A percentile compares a stretch with the other conserved stretches of the same genome.
Conservation (phyloP, 1,139 yeast genomes). For the Suhomyces atakaporum region DNA sequence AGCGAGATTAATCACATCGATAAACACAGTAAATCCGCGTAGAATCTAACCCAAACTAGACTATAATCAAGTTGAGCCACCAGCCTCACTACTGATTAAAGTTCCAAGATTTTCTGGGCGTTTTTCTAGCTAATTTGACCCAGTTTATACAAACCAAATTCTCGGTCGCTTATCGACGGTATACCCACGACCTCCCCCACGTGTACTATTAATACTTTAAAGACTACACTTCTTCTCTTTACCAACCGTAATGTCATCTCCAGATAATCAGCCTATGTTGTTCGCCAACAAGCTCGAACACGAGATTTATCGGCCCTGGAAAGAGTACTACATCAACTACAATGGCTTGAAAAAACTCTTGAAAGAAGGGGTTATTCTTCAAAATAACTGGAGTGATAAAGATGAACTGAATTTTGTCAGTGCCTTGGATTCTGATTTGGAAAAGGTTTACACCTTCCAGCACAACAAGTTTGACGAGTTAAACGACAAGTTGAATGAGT, state of each 20-base stretch:
- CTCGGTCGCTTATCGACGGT: too few species aligned
- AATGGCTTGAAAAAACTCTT: slow-evolving; percentile 76
- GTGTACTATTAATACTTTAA: too few species aligned
- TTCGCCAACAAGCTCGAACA: slow-evolving; percentile 82
- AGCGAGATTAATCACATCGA: too few species aligned
- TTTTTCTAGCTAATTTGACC: too few species aligned
- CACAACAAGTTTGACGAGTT: slow-evolving; percentile 67
- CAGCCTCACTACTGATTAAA: too few species aligned
- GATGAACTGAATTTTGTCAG: slow-evolving; percentile 85
- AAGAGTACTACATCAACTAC: slow-evolving; percentile 75
- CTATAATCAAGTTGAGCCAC: too few species aligned
- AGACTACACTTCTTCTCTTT: too few species aligned
- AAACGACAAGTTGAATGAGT: slow-evolving; percentile 59
- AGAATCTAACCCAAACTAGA: too few species aligned
- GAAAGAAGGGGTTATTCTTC: slow-evolving; percentile 70
- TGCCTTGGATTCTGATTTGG: slow-evolving; percentile 81
- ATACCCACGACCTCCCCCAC: too few species aligned
- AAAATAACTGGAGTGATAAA: slow-evolving; percentile 33
- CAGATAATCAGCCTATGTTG: slow-evolving; percentile 53
- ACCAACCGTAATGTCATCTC: slow-evolving; percentile 7
- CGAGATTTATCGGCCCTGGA: slow-evolving; percentile 90
- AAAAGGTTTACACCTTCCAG: slow-evolving; percentile 91
- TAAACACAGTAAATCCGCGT: too few species aligned
- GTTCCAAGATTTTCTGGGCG: too few species aligned
- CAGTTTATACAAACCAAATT: too few species aligned